Evolutionary conservation across 1,139 yeast genomes (phyloP), one percentile per base, ranked within the genome.

Genomic region (Scheffersomyces cryptocercus): DNA sequence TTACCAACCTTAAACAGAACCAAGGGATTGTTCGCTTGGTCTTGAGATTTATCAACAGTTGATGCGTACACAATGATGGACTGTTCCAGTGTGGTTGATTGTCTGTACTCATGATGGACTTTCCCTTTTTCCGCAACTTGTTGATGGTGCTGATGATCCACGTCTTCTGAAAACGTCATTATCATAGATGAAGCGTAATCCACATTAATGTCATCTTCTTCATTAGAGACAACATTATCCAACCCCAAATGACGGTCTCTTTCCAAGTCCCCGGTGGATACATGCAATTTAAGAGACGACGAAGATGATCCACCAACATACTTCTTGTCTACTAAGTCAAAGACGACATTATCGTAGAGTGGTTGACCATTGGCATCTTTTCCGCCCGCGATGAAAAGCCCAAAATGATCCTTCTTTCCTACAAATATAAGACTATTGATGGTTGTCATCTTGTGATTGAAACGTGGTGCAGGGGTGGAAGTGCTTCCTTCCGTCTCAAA

Each of bases 311-410:
- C 26, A 4, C 70, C 67, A 38, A 79, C 73, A 65, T 80, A 82
- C 42, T 59, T 55, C 29, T 62, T 66, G 14, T 73, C 75, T 2
- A 74, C 75, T 41, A 84, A 53, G 54, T 85, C 88, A 54, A 67
- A 84, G 3, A 82, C 63, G 29, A 74, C 75, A 35, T 82, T 69
- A 37, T 70, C 71, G 46, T 66, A 62, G 14, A 77, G 54, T 2
- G 67, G 65, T 5, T 65, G 58, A 35, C 81, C 77, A 40, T 70
- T 48, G 12, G 54, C 61, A 51, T 78, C 78, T 48, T 73, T 62
- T 2, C 93, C 93, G 12, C 91, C 93, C 1, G 80, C 72, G 9
- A 84, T 70, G 28, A 82, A 62, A 5, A 85, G 49, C 1, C 86
- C 87, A 35, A 69, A 73, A 53, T 81, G 86, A 43, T 68, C 73